Evolutionary conservation across 805 yeast species (phyloP), one percentile per base, ranked within the genome.

Genomic region (Saturnispora kantuleensis): DNA sequence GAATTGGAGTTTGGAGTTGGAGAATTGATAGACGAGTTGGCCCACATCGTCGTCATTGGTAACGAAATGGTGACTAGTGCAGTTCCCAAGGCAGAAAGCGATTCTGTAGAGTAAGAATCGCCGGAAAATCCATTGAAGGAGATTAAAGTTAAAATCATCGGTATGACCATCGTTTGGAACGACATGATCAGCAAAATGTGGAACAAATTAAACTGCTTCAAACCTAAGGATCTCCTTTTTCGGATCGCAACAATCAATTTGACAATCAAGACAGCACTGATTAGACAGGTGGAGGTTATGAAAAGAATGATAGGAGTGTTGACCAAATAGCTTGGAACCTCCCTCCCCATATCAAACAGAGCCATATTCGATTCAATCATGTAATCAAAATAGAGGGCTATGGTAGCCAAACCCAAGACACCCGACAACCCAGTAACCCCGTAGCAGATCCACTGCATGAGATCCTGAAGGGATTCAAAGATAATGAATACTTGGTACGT

Each of bases 11-110:
- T 63, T 17, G 79, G 71, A 8, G 52, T 52, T 3, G 70, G 46
- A 2, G 70, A 56, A 45, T 74, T 75, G 53, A 80, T 79, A 1
- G 81, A 70, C 2, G 87, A 68, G 4, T 81, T 67, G 0, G 96
- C 95, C 97, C 97, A 88, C 74, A 88, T 73, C 0, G 95, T 77
- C 0, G 95, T 78, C 40, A 89, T 62, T 1, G 96, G 96, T 44
- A 88, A 66, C 3, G 89, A 83, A 26, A 85, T 57, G 0, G 83
- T 81, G 15, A 83, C 79, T 5, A 87, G 52, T 18, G 84, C 65
- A 2, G 77, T 64, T 2, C 85, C 77, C 28, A 84, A 56, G 3
- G 81, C 70, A 18, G 72, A 59, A 51, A 78, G 49, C 32, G 71
- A 58, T 52, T 70, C 66, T 21, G 47, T 56, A 29, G 66, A 52